A percentile compares a stretch with the other conserved stretches of the same genome.
phyloP scores from a whole-genome alignment of 306 rosid genomes.

The Cucurbita moschata region DNA sequence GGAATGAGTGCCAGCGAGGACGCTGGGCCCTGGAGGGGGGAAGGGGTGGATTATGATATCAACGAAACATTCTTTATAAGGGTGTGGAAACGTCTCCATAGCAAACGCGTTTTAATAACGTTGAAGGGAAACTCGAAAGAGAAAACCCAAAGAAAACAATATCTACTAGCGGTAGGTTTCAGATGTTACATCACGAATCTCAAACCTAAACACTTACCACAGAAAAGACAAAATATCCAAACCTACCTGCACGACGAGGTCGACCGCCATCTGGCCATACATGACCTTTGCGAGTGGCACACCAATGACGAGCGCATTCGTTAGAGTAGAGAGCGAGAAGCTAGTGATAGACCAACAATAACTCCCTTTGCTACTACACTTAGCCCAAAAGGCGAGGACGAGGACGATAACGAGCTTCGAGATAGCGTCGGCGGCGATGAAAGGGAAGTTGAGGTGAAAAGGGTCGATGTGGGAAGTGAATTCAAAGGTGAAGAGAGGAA shows the following conservation, averaged over 20 bases:
- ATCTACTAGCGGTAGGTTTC: no score
- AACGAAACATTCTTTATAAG: no score
- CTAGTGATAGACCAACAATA: constrained; percentile 72
- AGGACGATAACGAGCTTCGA: constrained; percentile 52
- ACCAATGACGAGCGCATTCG: constrained; percentile 77
- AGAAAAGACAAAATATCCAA: background rate
- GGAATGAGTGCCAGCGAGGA: no score
- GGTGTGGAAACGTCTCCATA: no score
- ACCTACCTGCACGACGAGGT: constrained; percentile 56
- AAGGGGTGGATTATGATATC: no score
- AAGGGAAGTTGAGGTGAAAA: constrained; percentile 45
- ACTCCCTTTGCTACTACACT: constrained; percentile 45
- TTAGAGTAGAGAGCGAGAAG: constrained; percentile 61
- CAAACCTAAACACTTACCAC: no score
- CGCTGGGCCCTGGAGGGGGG: no score
- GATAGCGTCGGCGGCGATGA: constrained; percentile 54
- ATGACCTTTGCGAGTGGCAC: constrained; percentile 59
- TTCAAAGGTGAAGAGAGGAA: constrained; percentile 75
- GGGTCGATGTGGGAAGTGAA: constrained; percentile 77
- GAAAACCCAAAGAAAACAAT: no score
- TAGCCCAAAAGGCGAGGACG: constrained; percentile 63
- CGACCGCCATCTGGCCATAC: constrained; percentile 58
- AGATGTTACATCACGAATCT: no score
- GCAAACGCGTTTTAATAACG: no score
- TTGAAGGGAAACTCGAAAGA: no score